Base-by-base conservation (phyloP, 192 early-diverging fungal species). In the Chytriomyces sp. region DNA sequence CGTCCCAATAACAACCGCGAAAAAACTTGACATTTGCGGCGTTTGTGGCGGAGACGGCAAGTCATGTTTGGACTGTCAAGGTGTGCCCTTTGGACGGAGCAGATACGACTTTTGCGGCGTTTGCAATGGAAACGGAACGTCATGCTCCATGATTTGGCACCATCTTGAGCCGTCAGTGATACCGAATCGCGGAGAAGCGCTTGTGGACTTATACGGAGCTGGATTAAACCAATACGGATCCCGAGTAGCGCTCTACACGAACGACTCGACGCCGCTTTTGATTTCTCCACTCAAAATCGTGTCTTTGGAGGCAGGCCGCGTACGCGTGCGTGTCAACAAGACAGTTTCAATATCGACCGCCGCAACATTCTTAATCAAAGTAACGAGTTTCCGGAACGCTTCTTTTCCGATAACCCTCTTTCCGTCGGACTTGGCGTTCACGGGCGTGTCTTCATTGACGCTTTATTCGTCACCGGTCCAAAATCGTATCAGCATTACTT, bases 71-170 rank as follows among this genome's bases (percentile, higher is more conserved):
- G 75, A 77, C 49, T 77, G 75, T 44, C 11, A 6, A 9, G 68
- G 68, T 61, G 16, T 57, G 1, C 11, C 50, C 3, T 49, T 49
- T 72, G 75, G 75, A 49, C 72, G 35, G 16, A 48, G 35, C 18
- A 28, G 9, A 1, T 43, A 9, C 7, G 75, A 77, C 48, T 49
- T 43, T 24, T 77, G 75, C 44, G 65, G 65, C 2, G 47, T 77
- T 26, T 77, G 75, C 47, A 61, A 71, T 57, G 75, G 75, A 46
- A 68, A 23, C 35, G 75, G 75, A 26, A 61, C 48, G 57, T 49
- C 75, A 4, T 77, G 75, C 49, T 67, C 68, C 10, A 9, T 74
- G 8, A 63, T 60, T 13, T 47, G 50, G 59, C 35, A 60, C 16
- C 45, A 44, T 13, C 35, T 74, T 60, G 72, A 74, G 61, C 72